Conservation (phyloP, 176 grass and related monocot species). For the Raddia guianensis region DNA sequence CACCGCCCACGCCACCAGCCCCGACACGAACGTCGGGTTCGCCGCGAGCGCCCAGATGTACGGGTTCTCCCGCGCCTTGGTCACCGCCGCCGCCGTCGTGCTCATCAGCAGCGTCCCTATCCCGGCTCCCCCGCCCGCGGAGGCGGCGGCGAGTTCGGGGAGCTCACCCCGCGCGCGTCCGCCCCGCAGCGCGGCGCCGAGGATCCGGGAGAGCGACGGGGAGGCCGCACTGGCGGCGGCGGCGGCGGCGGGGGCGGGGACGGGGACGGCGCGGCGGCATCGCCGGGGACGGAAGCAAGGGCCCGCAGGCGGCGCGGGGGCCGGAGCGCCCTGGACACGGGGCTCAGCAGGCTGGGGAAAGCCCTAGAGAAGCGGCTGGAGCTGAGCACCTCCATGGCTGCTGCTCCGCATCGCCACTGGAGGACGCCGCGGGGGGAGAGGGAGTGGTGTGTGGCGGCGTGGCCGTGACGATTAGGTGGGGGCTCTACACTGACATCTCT, state of each 20-base stretch:
- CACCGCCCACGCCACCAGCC: conserved; percentile 73
- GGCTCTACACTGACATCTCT: background rate
- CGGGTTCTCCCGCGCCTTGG: conserved; percentile 74
- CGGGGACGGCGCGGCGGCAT: conserved; percentile 6
- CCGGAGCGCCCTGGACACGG: background rate
- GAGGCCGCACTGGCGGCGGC: background rate
- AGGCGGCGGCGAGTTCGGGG: conserved; percentile 19
- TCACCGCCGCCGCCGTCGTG: conserved; percentile 77
- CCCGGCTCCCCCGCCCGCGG: conserved; percentile 44
- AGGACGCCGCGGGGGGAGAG: conserved; percentile 15
- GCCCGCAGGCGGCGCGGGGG: conserved; percentile 19
- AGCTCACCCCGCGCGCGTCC: conserved; percentile 56
- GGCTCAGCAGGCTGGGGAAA: conserved; percentile 32
- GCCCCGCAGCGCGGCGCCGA: conserved; percentile 44
- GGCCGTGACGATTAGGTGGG: conserved; percentile 29
- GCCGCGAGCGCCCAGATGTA: conserved; percentile 70
- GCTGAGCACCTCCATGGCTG: conserved; percentile 72
- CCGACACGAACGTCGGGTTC: conserved; percentile 94
- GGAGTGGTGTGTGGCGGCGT: conserved; percentile 21
- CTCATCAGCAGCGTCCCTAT: conserved; percentile 93
- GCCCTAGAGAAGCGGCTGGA: conserved; percentile 60
- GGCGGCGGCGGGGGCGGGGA: conserved; percentile 30
- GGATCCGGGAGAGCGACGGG: conserved; percentile 24
- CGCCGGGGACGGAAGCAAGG: conserved; percentile 19
- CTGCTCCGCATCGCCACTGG: conserved; percentile 70